Base-by-base conservation (phyloP, 2,329 filamentous ascomycete species). In the Truncatella angustata region DNA sequence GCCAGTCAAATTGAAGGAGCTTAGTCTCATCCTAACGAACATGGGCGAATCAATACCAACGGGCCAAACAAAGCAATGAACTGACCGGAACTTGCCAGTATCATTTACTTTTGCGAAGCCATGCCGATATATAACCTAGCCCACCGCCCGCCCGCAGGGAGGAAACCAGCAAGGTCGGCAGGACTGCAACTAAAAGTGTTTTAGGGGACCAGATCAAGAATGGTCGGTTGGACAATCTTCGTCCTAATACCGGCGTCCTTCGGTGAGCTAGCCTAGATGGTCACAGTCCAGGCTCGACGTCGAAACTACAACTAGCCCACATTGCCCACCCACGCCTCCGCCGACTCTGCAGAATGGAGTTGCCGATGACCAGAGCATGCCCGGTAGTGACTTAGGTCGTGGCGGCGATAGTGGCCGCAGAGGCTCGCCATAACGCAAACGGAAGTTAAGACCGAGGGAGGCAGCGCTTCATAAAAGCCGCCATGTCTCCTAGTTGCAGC, bases 1-100 rank as follows among this genome's bases (percentile, higher is more conserved):
- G 58, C 75, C 75, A 1, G 73, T 78, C 16, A 60, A 66, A 10
- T 54, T 72, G 6, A 65, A 65, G 3, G 66, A 72, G 35, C 58
- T 73, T 3, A 16, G 35, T n/a, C 20, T 43, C 16, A 40, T 39
- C 14, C 28, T 32, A n/a, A n/a, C n/a, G n/a, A n/a, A n/a, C n/a
- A n/a, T n/a, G n/a, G n/a, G n/a, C n/a, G n/a, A n/a, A n/a, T n/a
- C n/a, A n/a, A n/a, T n/a, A n/a, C n/a, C n/a, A n/a, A n/a, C n/a
- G n/a, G n/a, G n/a, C n/a, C n/a, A n/a, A n/a, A n/a, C n/a, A n/a
- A n/a, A n/a, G n/a, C n/a, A n/a, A n/a, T n/a, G n/a, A n/a, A n/a
- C n/a, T n/a, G n/a, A n/a, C n/a, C n/a, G n/a, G n/a, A n/a, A n/a
- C n/a, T n/a, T n/a, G n/a, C n/a, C n/a, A n/a, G n/a, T n/a, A n/a